phyloP scores from a whole-genome alignment of 208 protist genomes.

The Acanthamoeba sp. region DNA sequence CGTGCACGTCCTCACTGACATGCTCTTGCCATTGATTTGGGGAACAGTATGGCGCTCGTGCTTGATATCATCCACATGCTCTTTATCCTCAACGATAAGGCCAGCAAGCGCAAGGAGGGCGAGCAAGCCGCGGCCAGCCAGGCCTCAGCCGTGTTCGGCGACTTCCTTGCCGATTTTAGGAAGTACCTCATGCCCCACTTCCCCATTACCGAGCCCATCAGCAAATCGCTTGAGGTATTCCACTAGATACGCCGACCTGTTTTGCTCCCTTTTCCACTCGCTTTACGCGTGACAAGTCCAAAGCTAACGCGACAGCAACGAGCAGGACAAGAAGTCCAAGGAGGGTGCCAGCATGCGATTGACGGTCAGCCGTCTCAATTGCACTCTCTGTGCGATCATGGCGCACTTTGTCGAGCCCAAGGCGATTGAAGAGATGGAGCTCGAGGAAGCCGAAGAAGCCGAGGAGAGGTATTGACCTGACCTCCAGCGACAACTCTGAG shows the following conservation, averaged over 20 bases:
- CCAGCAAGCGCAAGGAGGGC: neutral
- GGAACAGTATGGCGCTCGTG: slow-evolving; percentile 20
- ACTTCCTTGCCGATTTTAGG: slow-evolving; percentile 10
- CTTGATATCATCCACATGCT: slow-evolving; percentile 66
- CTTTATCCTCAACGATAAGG: slow-evolving; percentile 41
- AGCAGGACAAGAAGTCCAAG: slow-evolving; percentile 56
- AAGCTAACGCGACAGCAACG: neutral
- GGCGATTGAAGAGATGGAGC: neutral
- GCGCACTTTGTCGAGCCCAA: slow-evolving; percentile 46
- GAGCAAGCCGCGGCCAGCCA: neutral
- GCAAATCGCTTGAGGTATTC: slow-evolving; percentile 33
- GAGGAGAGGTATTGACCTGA: neutral
- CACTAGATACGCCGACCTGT: too few relatives aligned
- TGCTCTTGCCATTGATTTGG: neutral
- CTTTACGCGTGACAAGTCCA: neutral
- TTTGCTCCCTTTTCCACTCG: neutral
- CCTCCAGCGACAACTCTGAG: too few relatives aligned
- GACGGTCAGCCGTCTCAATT: slow-evolving; percentile 47
- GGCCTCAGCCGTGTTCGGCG: neutral
- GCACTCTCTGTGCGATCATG: slow-evolving; percentile 46
- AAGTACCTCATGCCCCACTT: slow-evolving; percentile 66
- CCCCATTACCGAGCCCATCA: slow-evolving; percentile 43
- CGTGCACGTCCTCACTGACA: neutral
- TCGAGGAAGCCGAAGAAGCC: too few relatives aligned
- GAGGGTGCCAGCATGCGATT: slow-evolving; percentile 9